Evolutionary conservation across 345 rosid genomes (phyloP).

Genomic region (Euphorbia pulcherrima): DNA sequence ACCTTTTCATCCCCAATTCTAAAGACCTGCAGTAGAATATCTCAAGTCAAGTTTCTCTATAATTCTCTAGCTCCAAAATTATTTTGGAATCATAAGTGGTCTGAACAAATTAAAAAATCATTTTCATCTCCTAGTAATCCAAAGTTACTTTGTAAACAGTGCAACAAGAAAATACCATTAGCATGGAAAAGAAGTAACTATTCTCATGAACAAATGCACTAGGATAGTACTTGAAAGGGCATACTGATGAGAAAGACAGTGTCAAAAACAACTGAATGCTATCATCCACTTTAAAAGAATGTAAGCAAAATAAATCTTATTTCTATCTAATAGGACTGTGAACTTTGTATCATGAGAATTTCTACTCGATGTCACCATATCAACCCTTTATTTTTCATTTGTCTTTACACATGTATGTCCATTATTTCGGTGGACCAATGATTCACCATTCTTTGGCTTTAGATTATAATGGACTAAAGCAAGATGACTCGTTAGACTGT

Average conservation of each 20-base stretch:
- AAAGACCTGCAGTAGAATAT: neutral
- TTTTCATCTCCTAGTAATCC: neutral
- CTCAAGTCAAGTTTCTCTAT: neutral
- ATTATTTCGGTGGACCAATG: no score
- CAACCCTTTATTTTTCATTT: no score
- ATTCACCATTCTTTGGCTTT: no score
- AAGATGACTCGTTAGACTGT: no score
- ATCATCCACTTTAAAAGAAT: slow-evolving; percentile 1
- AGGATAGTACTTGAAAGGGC: neutral
- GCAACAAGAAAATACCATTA: neutral
- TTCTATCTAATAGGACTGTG: neutral
- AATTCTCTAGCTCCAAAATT: neutral
- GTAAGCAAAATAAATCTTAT: neutral
- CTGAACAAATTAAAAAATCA: neutral
- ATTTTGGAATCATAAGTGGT: neutral
- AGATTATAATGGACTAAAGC: no score
- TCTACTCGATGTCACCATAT: no score
- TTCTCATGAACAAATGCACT: neutral
- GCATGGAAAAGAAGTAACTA: neutral
- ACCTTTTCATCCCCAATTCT: neutral
- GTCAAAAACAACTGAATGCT: neutral
- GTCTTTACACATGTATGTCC: no score
- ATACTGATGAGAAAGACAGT: neutral
- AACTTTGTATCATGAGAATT: no score
- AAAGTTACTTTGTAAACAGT: neutral